Conservation (phyloP, 176 grass and related monocot genomes). For the Phoenix dactylifera region DNA sequence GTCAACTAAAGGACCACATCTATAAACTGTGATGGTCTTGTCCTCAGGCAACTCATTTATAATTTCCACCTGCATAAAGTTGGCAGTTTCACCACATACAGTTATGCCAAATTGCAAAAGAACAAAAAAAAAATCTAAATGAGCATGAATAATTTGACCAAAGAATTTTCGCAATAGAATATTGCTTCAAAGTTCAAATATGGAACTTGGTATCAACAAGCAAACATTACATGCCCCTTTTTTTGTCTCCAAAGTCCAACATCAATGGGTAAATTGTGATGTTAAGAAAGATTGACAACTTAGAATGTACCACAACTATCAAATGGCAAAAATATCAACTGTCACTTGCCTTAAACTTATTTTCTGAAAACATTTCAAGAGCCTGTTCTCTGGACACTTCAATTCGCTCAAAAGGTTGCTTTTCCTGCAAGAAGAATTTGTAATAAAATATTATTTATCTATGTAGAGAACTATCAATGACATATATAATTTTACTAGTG, state of each 20-base stretch:
- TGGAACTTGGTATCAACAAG: too few species aligned
- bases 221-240: too few species aligned
- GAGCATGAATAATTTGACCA: too few species aligned
- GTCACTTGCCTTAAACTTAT: conserved; percentile 80
- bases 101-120: neutral
- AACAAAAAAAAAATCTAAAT: conserved; percentile 3
- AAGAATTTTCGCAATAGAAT: too few species aligned
- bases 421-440: conserved; percentile 56
- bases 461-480: too few species aligned
- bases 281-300: too few species aligned
- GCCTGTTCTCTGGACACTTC: conserved; percentile 88
- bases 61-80: conserved; percentile 77
- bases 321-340: neutral
- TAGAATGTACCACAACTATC: too few species aligned
- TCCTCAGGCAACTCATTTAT: conserved; percentile 90
- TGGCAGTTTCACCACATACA: conserved; percentile 5
- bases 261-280: too few species aligned
- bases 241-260: too few species aligned
- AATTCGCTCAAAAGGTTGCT: conserved; percentile 93
- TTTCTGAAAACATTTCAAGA: conserved; percentile 89
- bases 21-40: conserved; percentile 98
- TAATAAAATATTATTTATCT: neutral
- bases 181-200: too few species aligned
- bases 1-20: conserved; percentile 92
- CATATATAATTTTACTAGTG: too few species aligned